Conservation (phyloP, 768 basidiomycete species). For the Leccinum sublutescens region DNA sequence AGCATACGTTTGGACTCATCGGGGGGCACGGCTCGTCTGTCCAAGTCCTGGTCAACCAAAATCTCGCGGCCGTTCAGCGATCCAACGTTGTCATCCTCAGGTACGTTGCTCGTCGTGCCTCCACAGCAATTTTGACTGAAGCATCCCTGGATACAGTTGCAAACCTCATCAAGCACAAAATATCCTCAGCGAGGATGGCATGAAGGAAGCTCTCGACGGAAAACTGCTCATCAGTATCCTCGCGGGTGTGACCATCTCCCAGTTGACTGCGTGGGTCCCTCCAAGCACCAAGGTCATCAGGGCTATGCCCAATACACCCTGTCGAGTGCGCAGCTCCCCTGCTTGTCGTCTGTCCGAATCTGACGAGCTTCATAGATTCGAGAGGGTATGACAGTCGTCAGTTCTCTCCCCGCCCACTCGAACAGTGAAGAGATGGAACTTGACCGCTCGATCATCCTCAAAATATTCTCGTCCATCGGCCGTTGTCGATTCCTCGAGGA, state of each 20-base stretch:
- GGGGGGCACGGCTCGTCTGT: slow-evolving; percentile 64
- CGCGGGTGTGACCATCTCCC: slow-evolving; percentile 90
- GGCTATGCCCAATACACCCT: slow-evolving; percentile 98
- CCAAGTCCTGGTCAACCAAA: slow-evolving; percentile 66
- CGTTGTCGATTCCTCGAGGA: slow-evolving; percentile 95
- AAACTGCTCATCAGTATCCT: slow-evolving; percentile 97
- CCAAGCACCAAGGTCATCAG: slow-evolving; percentile 84
- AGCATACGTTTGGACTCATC: slow-evolving; percentile 54
- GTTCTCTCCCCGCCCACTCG: slow-evolving; percentile 55
- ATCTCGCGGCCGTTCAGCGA: slow-evolving; percentile 66
- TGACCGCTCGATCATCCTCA: slow-evolving; percentile 73
- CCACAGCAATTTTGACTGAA: slow-evolving; percentile 1
- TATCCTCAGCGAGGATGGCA: slow-evolving; percentile 73
- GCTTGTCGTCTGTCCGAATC: not conserved
- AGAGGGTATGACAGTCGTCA: slow-evolving; percentile 97
- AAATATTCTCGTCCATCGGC: slow-evolving; percentile 97
- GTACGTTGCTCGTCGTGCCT: slow-evolving; percentile 42
- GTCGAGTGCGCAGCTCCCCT: slow-evolving; percentile 59
- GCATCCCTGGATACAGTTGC: slow-evolving; percentile 52
- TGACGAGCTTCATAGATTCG: slow-evolving; percentile 64
- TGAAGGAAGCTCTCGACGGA: slow-evolving; percentile 78
- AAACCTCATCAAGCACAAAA: slow-evolving; percentile 85
- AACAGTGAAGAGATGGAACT: slow-evolving; percentile 45
- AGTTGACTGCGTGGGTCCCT: slow-evolving; percentile 72
- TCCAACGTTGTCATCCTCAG: slow-evolving; percentile 88